Base-by-base conservation (phyloP, 2,329 filamentous ascomycete genomes). In the Scedosporium dehoogii region DNA sequence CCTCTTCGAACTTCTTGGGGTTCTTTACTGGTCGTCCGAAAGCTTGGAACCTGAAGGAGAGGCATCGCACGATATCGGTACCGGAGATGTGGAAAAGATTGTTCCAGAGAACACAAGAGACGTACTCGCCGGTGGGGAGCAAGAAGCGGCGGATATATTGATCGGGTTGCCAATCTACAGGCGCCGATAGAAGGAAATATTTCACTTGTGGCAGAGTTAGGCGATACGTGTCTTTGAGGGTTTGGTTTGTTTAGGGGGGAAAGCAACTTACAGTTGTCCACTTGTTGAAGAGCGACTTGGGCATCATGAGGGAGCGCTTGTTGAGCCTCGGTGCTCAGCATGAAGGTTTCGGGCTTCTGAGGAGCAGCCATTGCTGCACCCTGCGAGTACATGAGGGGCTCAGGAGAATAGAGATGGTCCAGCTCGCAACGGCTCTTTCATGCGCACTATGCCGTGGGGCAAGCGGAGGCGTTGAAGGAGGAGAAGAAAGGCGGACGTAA, bases 1-100 rank as follows among this genome's bases (percentile, higher is more conserved):
- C 94, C 77, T 99, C 94, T 77, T 99, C 94, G 73, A 99, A 99
- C 78, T 99, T 99, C 81, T 99, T 99, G 48, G 93, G 96, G 81
- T 99, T 99, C 83, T 97, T 97, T 65, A 99, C 94, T 0, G 94
- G 94, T 63, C 94, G 91, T 70, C 94, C 94, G 73, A 99, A 99
- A 60, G 94, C 94, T 79, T 97, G 94, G 79, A 99, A 99, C 73
- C 94, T 85, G 80, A 99, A 99, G 6, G 94, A 96, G 56, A 99
- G 85, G 73, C 94, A 99, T 84, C 94, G 88, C 65, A 99, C 94
- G 72, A 99, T 99, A 76, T 99, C 94, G 69, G 94, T 99, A 66
- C 94, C 94, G 27, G 94, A 97, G 72, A 99, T 96, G 82, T 99
- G 94, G 76, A 99, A 99, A 70, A 99, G 90, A 74, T 96, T 97